These are phyloP conservation scores for Suillus spraguei DNA, from an alignment of 768 basidiomycete species.

Conservation along the genomic window DNA sequence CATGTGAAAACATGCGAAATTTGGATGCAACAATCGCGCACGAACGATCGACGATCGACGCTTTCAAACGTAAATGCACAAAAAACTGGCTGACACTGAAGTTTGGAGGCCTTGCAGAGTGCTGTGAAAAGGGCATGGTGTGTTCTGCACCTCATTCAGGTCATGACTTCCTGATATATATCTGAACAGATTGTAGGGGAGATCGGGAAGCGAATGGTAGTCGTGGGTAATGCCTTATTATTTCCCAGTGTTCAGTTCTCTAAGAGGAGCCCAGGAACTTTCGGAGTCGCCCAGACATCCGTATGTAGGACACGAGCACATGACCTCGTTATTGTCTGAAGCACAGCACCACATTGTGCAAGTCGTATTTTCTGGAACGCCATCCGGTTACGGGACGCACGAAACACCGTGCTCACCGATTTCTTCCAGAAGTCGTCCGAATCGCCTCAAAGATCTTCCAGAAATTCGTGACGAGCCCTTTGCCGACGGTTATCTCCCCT, in stretches of 20 bases:
- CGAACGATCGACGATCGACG: constrained; percentile 78
- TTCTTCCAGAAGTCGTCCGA: background rate
- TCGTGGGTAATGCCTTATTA: constrained; percentile 27
- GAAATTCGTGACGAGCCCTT: background rate
- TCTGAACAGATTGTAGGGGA: constrained; percentile 47
- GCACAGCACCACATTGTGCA: constrained; percentile 5
- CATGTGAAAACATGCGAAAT: constrained; percentile 74
- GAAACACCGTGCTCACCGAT: background rate
- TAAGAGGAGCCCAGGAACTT: constrained; percentile 4
- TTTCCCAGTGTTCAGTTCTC: background rate
- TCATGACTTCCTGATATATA: constrained; percentile 1
- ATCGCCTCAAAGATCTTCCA: constrained; percentile 9
- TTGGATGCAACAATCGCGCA: constrained; percentile 84
- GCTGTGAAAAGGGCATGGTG: constrained; percentile 76
- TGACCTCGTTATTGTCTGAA: constrained; percentile 2
- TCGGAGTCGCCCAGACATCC: constrained; percentile 1
- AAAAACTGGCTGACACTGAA: constrained; percentile 79
- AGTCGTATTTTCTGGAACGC: constrained; percentile 4
- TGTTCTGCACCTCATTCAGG: constrained; percentile 18
- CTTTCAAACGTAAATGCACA: constrained; percentile 77
- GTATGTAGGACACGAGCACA: background rate
- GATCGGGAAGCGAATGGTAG: constrained; percentile 48
- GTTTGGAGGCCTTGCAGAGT: constrained; percentile 85
- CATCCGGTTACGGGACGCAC: background rate
- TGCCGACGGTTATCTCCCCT: background rate